Percentiles rank a stretch among this genome's conserved stretches.
Conservation (phyloP, 257 asterid species). For the Anisodus tanguticus region DNA sequence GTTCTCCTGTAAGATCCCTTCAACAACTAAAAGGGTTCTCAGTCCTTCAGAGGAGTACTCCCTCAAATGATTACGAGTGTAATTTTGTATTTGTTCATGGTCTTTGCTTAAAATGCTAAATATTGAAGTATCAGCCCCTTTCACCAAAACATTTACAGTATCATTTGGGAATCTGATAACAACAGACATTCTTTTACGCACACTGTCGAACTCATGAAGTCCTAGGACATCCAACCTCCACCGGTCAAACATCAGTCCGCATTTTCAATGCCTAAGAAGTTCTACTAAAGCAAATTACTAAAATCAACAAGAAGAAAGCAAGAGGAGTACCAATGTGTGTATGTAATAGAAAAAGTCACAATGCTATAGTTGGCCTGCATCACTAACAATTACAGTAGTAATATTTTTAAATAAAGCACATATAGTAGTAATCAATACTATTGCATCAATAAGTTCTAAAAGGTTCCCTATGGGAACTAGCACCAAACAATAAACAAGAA, state of each 20-base stretch:
- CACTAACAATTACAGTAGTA: not conserved
- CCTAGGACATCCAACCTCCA: constrained; percentile 98
- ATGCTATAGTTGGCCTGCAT: constrained; percentile 3
- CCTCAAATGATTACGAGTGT: constrained; percentile 63
- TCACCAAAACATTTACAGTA: constrained; percentile 81
- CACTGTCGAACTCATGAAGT: constrained; percentile 94
- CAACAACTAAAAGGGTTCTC: constrained; percentile 87
- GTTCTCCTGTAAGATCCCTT: constrained; percentile 69
- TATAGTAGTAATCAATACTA: not conserved
- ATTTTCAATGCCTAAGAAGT: not conserved
- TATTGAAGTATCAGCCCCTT: constrained; percentile 95
- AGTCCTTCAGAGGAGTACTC: constrained; percentile 91
- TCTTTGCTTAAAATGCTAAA: constrained; percentile 65
- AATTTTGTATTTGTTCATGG: constrained; percentile 50
- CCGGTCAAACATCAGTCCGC: not conserved
- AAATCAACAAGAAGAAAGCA: not conserved
- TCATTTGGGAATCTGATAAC: constrained; percentile 76
- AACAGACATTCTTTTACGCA: constrained; percentile 95
- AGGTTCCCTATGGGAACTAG: not conserved
- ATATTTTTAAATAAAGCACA: no score
- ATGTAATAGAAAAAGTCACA: not conserved
- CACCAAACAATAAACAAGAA: not conserved
- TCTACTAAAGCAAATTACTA: not conserved
- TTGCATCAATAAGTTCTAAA: not conserved
- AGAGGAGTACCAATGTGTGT: not conserved